These are phyloP conservation scores for Leptodermis oblonga DNA, from an alignment of 257 asterid species.

Conservation along the genomic window DNA sequence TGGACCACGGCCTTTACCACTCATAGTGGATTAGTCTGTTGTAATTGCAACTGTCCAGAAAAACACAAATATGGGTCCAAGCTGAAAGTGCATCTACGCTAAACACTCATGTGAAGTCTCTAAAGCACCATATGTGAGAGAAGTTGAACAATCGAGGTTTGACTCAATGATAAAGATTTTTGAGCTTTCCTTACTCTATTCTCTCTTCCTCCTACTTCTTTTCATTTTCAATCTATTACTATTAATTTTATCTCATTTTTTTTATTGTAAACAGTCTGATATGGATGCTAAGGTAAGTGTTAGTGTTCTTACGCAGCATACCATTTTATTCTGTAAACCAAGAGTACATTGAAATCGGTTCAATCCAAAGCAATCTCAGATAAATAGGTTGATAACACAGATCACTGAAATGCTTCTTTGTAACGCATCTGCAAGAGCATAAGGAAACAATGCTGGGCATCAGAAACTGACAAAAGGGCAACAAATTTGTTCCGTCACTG, in stretches of 20 bases:
- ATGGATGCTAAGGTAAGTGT: not conserved
- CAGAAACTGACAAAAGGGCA: conserved; percentile 31
- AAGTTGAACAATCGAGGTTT: not conserved
- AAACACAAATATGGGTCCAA: not conserved
- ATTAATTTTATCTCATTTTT: not conserved
- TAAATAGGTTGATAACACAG: conserved; percentile 31
- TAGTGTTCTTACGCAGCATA: conserved; percentile 19
- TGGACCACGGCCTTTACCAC: not conserved
- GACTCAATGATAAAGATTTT: not conserved
- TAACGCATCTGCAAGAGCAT: conserved; percentile 37
- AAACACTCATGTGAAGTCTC: not conserved
- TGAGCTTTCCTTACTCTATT: not conserved
- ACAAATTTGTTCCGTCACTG: conserved; percentile 23
- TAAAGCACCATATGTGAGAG: not conserved
- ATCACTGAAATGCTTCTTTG: conserved; percentile 41
- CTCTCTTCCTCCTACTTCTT: not conserved
- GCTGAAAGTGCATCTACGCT: not conserved
- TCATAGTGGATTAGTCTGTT: not conserved
- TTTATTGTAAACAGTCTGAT: not conserved
- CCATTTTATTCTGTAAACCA: conserved; percentile 36
- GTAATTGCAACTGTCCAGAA: not conserved
- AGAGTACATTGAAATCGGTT: conserved; percentile 30
- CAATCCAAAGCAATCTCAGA: conserved; percentile 32
- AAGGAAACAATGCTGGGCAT: conserved; percentile 34
- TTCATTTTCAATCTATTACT: not conserved